Evolutionary conservation across 495 filamentous ascomycete species (phyloP), one percentile per base, ranked within the genome.

Genomic region (Neurospora sp.): DNA sequence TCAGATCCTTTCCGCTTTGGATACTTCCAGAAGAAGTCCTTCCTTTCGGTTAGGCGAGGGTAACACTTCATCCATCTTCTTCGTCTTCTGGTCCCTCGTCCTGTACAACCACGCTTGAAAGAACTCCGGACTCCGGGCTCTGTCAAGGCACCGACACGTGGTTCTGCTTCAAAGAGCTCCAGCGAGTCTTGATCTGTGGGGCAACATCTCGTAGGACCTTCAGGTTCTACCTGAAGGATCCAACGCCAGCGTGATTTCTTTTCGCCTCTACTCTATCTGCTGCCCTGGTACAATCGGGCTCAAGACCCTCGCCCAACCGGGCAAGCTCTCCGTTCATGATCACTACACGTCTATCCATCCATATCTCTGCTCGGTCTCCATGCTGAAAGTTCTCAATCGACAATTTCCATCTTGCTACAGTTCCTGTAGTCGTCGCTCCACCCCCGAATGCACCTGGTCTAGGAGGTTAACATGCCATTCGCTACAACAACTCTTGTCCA

Each of bases 361-460:
- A 3, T 35, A 7, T 16, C 6, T 35, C 0, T 16, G 53, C 2
- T 18, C 27, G 9, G 4, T 1, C 0, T 31, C 0, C 53, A 35
- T 31, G 5, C 14, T 1, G 10, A 35, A 35, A 18, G 27, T 61
- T 18, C 12, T 8, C 5, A 4, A 1, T 0, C 27, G 0, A 16
- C 0, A 8, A 4, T 16, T 0, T 18, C 8, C 53, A 35, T 35
- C 27, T 0, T 0, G 22, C 12, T 0, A 16, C 27, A 14, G 53
- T 0, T 9, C 6, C 27, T 16, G 12, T 3, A 0, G 0, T 16
- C 0, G 27, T 18, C 27, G 22, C 0, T 14, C 6, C 0, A 27
- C 3, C 22, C n/a, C 46, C 10, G 46, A 53, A 20, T 20, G 46
- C n/a, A 53, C 9, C 42, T 53, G 10, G 46, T 9, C n/a, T 20